Evolutionary conservation across 2,329 filamentous ascomycete species (phyloP).

Genomic region (Cercospora brassicicola): DNA sequence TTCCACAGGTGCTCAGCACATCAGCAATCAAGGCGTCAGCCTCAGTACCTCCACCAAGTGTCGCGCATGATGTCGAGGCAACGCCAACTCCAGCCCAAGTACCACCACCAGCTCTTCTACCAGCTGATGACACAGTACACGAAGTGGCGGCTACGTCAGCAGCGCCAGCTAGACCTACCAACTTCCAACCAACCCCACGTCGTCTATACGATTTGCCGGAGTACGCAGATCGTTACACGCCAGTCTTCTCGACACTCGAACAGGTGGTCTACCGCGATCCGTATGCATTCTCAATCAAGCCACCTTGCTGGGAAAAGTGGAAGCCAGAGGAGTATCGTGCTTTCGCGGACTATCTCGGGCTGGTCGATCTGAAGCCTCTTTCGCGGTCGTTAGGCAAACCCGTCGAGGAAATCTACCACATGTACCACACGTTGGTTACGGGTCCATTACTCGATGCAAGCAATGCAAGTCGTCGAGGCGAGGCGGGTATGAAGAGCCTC

Average conservation of each 20-base stretch:
- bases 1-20: not conserved
- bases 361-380: constrained; percentile 24
- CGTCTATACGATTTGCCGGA: constrained; percentile 11
- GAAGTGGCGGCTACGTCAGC: not conserved
- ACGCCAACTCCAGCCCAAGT: not conserved
- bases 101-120: not conserved
- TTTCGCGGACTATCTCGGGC: constrained; percentile 19
- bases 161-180: not conserved
- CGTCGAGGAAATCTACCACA: constrained; percentile 28
- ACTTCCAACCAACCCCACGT: not conserved
- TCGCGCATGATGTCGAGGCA: not conserved
- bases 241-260: constrained; percentile 10
- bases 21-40: not conserved
- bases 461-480: constrained; percentile 18
- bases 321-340: constrained; percentile 12
- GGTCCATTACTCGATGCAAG: constrained; percentile 24
- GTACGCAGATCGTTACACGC: constrained; percentile 11
- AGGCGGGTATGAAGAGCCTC: constrained; percentile 21
- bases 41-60: not conserved
- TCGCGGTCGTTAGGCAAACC: constrained; percentile 19
- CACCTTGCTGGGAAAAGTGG: constrained; percentile 31
- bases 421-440: constrained; percentile 22
- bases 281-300: constrained; percentile 27
- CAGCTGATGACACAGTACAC: not conserved
- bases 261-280: constrained; percentile 19